Evolutionary conservation across 306 rosid genomes (phyloP).

Genomic region (Cucurbita pepo): DNA sequence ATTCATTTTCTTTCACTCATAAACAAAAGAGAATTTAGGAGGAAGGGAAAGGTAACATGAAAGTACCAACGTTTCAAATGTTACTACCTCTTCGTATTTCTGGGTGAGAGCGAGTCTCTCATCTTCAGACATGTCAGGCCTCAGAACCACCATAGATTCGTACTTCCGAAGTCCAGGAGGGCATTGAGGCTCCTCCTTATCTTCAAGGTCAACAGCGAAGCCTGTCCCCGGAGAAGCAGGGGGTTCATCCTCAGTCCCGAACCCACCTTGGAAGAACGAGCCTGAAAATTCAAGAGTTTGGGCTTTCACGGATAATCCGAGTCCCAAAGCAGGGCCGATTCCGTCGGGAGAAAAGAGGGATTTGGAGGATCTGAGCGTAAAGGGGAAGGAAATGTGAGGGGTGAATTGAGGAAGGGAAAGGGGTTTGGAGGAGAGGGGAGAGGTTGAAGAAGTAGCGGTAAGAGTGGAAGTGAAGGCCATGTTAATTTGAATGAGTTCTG

Average conservation of each 20-base stretch:
- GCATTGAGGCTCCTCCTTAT: constrained; percentile 74
- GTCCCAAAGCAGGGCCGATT: neutral
- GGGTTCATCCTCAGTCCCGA: constrained; percentile 53
- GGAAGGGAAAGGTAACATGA: neutral
- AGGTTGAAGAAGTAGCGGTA: neutral
- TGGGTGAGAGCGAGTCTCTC: constrained; percentile 54
- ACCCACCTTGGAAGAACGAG: constrained; percentile 61
- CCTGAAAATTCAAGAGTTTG: constrained; percentile 53
- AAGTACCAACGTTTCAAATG: neutral
- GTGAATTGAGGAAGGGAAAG: constrained; percentile 4
- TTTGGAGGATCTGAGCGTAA: constrained; percentile 7
- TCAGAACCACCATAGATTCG: constrained; percentile 55
- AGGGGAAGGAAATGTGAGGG: constrained; percentile 11
- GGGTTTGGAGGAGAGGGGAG: constrained; percentile 2
- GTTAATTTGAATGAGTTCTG: neutral
- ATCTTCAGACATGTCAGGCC: constrained; percentile 75
- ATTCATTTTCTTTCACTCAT: neutral
- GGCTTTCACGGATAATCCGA: constrained; percentile 17
- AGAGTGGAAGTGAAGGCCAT: constrained; percentile 7
- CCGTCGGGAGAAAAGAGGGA: neutral
- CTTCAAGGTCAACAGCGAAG: constrained; percentile 35
- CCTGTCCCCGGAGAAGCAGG: constrained; percentile 25
- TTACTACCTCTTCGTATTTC: constrained; percentile 67
- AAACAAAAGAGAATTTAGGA: neutral
- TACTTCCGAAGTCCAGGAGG: constrained; percentile 64